These are phyloP conservation scores for Mrakia gelida DNA, from an alignment of 768 basidiomycete genomes.

Conservation along the genomic window DNA sequence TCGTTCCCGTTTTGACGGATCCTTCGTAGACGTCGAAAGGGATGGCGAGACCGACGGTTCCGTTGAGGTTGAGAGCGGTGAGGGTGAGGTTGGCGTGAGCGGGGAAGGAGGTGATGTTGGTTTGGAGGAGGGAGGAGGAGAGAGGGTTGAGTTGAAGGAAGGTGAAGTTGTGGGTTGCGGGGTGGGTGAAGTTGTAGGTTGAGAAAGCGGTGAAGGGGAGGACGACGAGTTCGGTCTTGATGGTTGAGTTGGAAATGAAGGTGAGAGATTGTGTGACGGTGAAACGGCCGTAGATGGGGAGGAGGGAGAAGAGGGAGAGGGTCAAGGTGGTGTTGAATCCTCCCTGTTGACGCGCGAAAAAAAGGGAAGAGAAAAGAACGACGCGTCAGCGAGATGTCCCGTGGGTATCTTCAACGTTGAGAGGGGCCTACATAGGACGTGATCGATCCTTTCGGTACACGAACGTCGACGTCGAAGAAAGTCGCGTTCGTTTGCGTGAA, in stretches of 20 bases:
- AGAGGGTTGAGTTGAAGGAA: not conserved
- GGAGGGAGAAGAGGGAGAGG: constrained; percentile 24
- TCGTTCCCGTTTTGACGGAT: not conserved
- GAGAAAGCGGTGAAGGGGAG: not conserved
- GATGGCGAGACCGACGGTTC: not conserved
- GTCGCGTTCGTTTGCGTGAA: not conserved
- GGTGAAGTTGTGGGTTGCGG: not conserved
- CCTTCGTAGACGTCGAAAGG: not conserved
- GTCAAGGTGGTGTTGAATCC: not conserved
- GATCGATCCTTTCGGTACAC: not conserved
- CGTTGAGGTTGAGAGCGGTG: not conserved
- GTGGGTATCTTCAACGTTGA: not conserved
- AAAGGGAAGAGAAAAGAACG: not conserved
- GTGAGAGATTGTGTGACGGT: not conserved
- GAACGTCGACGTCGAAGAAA: not conserved
- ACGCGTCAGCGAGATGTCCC: not conserved
- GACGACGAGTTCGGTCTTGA: not conserved
- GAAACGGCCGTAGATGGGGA: constrained; percentile 24
- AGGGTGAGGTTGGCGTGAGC: not conserved
- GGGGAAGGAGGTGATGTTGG: constrained; percentile 3
- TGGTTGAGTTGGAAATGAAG: not conserved
- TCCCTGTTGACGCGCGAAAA: not conserved
- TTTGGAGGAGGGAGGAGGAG: constrained; percentile 5
- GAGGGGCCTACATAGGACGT: not conserved
- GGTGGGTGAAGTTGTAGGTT: not conserved